phyloP scores from a whole-genome alignment of 495 filamentous ascomycete genomes.

The Clavariopsis aquatica region DNA sequence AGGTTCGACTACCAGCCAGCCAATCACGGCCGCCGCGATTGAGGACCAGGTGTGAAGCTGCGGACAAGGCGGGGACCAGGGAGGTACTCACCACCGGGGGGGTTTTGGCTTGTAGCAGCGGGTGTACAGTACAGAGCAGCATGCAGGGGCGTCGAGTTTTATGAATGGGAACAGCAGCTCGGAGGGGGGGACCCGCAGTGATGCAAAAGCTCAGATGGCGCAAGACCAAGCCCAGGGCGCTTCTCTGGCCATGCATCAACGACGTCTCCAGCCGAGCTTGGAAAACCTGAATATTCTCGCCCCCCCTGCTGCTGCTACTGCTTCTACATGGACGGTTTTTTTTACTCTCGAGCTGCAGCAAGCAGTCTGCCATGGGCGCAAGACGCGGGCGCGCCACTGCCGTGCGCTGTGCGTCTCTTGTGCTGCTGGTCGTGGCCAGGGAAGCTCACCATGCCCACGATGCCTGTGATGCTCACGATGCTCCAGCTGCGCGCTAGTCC shows the following conservation, averaged over 20 bases:
- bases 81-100: conserved; percentile 18
- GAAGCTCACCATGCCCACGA: no score
- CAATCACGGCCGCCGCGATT: conserved; percentile 27
- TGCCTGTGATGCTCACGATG: neutral
- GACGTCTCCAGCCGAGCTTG: neutral
- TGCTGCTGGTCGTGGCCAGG: no score
- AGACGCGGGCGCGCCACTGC: no score
- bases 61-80: conserved; percentile 13
- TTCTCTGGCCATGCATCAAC: neutral
- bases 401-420: no score
- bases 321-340: neutral
- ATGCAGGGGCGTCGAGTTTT: neutral
- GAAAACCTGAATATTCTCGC: conserved; percentile 17
- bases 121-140: no score
- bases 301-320: neutral
- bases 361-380: neutral
- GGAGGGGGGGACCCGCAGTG: conserved; percentile 32
- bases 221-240: conserved; percentile 6
- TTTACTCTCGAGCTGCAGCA: neutral
- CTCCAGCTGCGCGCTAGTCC: no score
- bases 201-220: conserved; percentile 23
- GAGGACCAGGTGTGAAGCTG: conserved; percentile 24
- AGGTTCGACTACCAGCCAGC: neutral
- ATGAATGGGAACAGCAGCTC: conserved; percentile 1
- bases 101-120: no score